Evolutionary conservation across 2,329 filamentous ascomycete genomes (phyloP).

Genomic region (Penicillium occitanis): DNA sequence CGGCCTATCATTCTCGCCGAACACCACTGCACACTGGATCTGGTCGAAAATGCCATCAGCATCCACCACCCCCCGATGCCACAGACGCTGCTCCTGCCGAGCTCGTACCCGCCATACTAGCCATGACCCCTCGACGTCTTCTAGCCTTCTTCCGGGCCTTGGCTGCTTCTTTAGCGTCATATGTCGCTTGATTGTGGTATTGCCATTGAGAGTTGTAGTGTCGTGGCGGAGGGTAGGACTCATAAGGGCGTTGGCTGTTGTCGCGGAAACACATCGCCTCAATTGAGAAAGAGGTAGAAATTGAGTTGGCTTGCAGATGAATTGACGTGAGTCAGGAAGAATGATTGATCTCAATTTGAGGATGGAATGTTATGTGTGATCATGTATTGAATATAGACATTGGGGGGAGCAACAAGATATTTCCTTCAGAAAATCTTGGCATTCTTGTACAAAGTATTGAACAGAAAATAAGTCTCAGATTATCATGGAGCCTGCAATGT

Average conservation of each 20-base stretch:
- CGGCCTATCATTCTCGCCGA: background rate
- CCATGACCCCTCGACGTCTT: background rate
- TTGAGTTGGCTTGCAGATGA: background rate
- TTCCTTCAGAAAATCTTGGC: background rate
- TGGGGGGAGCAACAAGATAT: background rate
- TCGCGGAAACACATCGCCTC: constrained; percentile 5
- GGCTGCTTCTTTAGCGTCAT: background rate
- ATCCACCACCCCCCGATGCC: background rate
- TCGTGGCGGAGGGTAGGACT: constrained; percentile 5
- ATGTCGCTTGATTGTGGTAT: background rate
- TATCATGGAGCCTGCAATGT: background rate
- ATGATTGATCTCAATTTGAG: background rate
- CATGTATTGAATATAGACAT: background rate
- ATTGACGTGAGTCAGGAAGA: background rate
- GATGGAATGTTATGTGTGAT: background rate
- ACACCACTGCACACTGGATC: background rate
- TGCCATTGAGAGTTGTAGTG: background rate
- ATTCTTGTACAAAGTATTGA: background rate
- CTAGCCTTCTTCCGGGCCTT: background rate
- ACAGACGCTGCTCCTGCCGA: background rate
- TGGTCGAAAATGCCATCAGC: background rate
- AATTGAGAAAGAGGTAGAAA: background rate
- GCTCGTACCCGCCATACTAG: background rate
- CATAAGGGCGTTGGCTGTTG: background rate
- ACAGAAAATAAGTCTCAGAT: background rate